A percentile compares a stretch with the other conserved stretches of the same genome.
Conservation (phyloP, 2,329 filamentous ascomycete species). For the Calonectria pseudoturangicola region DNA sequence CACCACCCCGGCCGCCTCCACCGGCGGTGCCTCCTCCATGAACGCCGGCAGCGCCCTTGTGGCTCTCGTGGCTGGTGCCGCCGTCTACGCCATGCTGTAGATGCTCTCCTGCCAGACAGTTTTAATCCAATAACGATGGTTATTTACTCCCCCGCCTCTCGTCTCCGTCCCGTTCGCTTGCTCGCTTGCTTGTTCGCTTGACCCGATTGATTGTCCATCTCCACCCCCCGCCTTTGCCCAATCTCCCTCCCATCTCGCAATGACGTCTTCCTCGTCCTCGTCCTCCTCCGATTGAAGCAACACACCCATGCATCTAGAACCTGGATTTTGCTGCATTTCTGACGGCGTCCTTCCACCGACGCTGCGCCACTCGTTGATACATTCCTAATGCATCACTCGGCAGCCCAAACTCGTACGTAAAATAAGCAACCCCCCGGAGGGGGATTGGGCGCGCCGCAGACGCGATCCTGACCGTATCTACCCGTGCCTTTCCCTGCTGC, state of each 20-base stretch:
- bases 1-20: constrained; percentile 46
- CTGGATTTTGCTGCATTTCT: background rate
- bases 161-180: background rate
- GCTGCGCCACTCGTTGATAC: constrained; percentile 15
- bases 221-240: no score
- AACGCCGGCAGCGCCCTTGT: constrained; percentile 53
- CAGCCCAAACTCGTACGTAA: background rate
- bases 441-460: background rate
- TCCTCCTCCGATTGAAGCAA: background rate
- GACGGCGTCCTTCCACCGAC: background rate
- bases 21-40: constrained; percentile 50
- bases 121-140: constrained; percentile 4
- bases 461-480: constrained; percentile 21
- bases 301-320: background rate
- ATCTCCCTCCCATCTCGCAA: no score
- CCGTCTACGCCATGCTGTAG: constrained; percentile 55
- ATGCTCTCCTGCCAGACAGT: background rate
- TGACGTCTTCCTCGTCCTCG: no score
- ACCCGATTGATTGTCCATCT: background rate
- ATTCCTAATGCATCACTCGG: constrained; percentile 4
- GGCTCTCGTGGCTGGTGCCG: constrained; percentile 55
- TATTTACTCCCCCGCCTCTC: background rate
- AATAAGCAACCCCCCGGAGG: background rate
- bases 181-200: background rate
- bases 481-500: constrained; percentile 11